Evolutionary conservation across 2,329 filamentous ascomycete species (phyloP), one percentile per base, ranked within the genome.

Genomic region (Sporothrix euskadiensis): DNA sequence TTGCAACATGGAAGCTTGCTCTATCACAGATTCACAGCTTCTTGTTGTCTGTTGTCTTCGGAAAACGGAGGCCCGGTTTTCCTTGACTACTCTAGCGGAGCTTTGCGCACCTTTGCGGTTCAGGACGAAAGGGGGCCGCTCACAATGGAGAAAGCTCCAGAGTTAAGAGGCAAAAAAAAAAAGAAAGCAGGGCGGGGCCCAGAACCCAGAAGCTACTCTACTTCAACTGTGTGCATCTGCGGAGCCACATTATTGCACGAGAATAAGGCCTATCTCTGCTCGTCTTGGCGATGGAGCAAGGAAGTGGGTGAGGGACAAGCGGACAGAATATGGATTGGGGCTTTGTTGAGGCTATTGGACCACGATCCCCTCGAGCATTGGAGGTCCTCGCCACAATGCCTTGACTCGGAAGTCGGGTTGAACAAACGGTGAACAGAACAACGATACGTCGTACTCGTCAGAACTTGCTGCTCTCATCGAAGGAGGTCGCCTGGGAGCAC

Each of bases 251-350:
- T 69, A n/a, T 56, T n/a, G 19, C 66, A 56, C 66, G 32, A 69
- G 49, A 66, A 44, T 16, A 65, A 12, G 32, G 35, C 59, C 59
- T 44, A 26, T 44, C 35, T 59, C 3, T 49, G 35, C 26, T 56
- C 56, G 69, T 19, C 39, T 71, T 71, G 69, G 69, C 56, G 56
- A 71, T 71, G 74, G 63, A 57, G 49, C 49, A 32, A 8, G 54
- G 39, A 6, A n/a, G 66, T 44, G 49, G 47, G 66, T 26, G n/a
- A 30, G 14, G 3, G n/a, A 54, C 5, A 2, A n/a, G 19, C 12
- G 47, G 5, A 52, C 12, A 39, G 26, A 32, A 26, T 26, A 68
- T 35, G 22, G 63, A n/a, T 4, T 63, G 4, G 30, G 57, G 57
- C 1, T 14, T 47, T 47, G 44, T 47, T 47, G 44, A 19, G 44